Base-by-base conservation (phyloP, 2,329 filamentous ascomycete species). In the Westerdykella sp. region DNA sequence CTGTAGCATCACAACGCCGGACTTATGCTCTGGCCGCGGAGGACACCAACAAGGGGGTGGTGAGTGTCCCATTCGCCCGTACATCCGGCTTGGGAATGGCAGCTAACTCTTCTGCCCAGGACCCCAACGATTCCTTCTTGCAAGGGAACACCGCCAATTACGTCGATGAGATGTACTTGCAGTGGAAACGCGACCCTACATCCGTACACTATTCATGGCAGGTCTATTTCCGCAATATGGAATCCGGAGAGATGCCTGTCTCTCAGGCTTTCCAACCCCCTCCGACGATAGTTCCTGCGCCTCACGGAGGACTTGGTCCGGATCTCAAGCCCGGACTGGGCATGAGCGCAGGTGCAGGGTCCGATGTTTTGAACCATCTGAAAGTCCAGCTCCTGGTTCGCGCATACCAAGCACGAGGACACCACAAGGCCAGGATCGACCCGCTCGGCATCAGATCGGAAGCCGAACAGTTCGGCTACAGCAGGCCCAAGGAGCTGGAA, bases 211-310 rank as follows among this genome's bases (percentile, higher is more conserved):
- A 95, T 60, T 98, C 93, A 68, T 98, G 93, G 93, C 91, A 95
- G 74, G 84, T 94, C 66, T 98, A 98, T 79, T 98, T 98, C 80
- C 87, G 84, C 74, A 98, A 98, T 74, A 96, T 98, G 86, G 93
- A 98, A 76, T 86, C 82, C 55, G 93, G 93, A 68, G 87, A 93
- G 63, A 97, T 98, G 88, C 91, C 91, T 66, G 88, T 95, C 66
- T 93, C 91, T 51, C 87, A 95, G 72, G 93, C 93, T 57, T 98
- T 98, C 76, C 89, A 89, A 54, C 90, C 93, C 54, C 93, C 93
- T 37, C 93, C 93, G 13, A 95, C 86, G 56, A 81, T 98, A 55
- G 84, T 97, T 40, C 87, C 90, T 43, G 80, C 81, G 55, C 84
- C 88, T 41, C 82, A 84, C 36, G 87, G 87, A 49, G 86, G 85